phyloP scores from a whole-genome alignment of 2,329 filamentous ascomycete genomes.

The Ophiosphaerella narmari region DNA sequence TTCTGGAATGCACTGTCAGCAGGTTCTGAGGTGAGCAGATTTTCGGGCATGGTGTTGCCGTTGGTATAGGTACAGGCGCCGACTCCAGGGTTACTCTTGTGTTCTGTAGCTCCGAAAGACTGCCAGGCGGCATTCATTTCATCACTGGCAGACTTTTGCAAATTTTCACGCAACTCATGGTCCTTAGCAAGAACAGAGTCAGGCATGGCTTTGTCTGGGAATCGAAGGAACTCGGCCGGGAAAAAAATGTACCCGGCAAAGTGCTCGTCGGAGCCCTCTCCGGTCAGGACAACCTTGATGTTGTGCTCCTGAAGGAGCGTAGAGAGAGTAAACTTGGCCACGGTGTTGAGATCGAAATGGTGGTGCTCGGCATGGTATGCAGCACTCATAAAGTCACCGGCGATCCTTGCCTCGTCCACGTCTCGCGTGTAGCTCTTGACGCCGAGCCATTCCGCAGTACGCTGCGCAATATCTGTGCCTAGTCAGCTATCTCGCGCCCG shows the following conservation, averaged over 20 bases:
- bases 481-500: no score
- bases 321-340: slow-evolving; percentile 58
- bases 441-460: slow-evolving; percentile 54
- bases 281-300: slow-evolving; percentile 59
- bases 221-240: slow-evolving; percentile 54
- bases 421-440: slow-evolving; percentile 46
- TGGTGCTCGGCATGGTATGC: slow-evolving; percentile 53
- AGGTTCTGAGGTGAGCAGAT: no score
- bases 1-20: no score
- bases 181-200: neutral
- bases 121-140: no score
- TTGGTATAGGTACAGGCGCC: no score
- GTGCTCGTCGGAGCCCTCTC: slow-evolving; percentile 59
- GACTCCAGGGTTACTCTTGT: no score
- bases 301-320: slow-evolving; percentile 51
- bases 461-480: slow-evolving; percentile 44
- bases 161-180: no score
- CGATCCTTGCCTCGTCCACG: slow-evolving; percentile 52
- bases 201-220: slow-evolving; percentile 46
- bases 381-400: slow-evolving; percentile 50
- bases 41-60: no score
- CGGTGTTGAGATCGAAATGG: slow-evolving; percentile 56
- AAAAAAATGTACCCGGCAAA: slow-evolving; percentile 59
- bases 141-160: no score
- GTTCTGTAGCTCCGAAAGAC: no score